phyloP scores from a whole-genome alignment of 495 filamentous ascomycete genomes.

The Penicillium diatomitis region DNA sequence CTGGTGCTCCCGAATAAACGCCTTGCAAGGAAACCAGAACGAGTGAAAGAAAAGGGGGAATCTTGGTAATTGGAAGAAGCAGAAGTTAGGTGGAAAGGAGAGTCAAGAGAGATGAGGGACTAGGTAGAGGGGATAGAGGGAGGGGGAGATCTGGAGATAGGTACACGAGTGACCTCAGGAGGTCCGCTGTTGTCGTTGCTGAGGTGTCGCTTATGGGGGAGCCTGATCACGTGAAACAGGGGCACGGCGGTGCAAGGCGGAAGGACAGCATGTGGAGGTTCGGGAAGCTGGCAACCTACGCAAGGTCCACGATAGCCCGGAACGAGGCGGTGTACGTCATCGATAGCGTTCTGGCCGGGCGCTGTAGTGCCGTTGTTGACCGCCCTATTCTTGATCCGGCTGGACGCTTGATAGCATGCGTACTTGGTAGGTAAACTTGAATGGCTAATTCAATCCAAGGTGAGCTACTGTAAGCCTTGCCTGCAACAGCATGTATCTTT shows the following conservation, averaged over 20 bases:
- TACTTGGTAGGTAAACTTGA: no score
- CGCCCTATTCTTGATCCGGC: not conserved
- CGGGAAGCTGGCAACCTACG: not conserved
- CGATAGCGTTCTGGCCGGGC: not conserved
- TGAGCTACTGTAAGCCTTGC: no score
- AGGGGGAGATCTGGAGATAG: conserved; percentile 20
- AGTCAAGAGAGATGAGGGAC: not conserved
- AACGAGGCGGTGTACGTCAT: not conserved
- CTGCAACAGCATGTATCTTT: no score
- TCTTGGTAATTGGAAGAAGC: not conserved
- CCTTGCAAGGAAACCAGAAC: conserved; percentile 31
- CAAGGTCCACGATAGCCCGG: not conserved
- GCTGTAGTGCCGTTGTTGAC: not conserved
- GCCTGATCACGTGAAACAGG: conserved; percentile 28
- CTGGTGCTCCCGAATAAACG: conserved; percentile 42
- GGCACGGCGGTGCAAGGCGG: conserved; percentile 2
- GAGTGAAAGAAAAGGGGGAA: conserved; percentile 10
- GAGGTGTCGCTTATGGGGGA: conserved; percentile 38
- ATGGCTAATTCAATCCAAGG: no score
- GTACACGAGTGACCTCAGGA: conserved; percentile 36
- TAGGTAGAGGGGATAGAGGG: conserved; percentile 5
- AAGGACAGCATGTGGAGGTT: not conserved
- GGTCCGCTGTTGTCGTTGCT: conserved; percentile 34
- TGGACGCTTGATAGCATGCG: no score
- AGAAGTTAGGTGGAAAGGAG: conserved; percentile 3